Conservation (phyloP, 768 basidiomycete species). For the Dentipellis fragilis region DNA sequence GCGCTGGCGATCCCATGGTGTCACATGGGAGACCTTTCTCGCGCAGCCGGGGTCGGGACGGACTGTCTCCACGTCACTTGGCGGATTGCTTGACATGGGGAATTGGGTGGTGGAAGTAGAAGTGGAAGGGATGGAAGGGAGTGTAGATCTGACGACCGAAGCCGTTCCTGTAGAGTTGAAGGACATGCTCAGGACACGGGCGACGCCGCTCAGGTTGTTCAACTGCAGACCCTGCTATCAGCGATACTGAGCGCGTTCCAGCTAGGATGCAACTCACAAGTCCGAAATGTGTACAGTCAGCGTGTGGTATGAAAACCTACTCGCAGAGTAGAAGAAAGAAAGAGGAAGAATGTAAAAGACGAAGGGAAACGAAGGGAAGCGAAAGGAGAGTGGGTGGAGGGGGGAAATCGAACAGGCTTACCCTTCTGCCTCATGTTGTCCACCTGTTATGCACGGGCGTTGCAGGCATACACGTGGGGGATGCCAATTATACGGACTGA, state of each 20-base stretch:
- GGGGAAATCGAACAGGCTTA: conserved; percentile 6
- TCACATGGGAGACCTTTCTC: background rate
- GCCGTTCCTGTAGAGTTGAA: background rate
- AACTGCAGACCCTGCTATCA: background rate
- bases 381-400: background rate
- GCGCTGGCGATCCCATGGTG: conserved; percentile 9
- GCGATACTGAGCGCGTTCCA: no score
- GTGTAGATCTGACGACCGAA: background rate
- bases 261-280: no score
- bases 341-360: background rate
- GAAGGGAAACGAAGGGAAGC: background rate
- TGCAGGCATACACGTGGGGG: no score
- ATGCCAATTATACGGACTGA: no score
- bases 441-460: conserved; percentile 10
- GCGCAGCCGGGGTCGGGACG: background rate
- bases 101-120: background rate
- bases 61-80: background rate
- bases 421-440: conserved; percentile 7
- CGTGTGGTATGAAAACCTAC: background rate
- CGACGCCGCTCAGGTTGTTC: background rate
- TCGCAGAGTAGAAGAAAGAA: background rate
- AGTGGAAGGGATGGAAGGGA: background rate
- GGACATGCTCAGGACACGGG: background rate
- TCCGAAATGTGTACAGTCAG: background rate
- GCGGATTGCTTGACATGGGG: background rate